Base-by-base conservation (phyloP, 257 asterid species). In the Solanum appendiculatum region DNA sequence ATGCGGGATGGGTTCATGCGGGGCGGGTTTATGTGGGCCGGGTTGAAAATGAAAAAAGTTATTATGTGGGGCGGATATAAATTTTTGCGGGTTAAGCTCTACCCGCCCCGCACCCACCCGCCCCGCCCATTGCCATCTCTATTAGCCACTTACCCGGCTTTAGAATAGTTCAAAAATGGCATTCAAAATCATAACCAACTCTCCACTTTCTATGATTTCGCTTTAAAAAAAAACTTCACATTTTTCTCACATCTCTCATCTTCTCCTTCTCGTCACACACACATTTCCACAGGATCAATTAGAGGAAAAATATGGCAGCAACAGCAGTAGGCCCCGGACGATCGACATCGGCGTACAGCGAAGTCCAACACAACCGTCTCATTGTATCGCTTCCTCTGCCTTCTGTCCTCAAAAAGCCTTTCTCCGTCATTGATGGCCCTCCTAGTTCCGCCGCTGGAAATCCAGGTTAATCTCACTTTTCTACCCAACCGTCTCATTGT, bases 381-480 rank as follows among this genome's bases (percentile, higher is more conserved):
- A 94, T 91, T 88, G 94, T 92, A 34, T 84, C 94, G 23, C 99
- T 97, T 48, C 95, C 99, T 73, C 88, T 97, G 42, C 99, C 99
- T 37, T 91, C 97, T 40, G 99, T 97, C 78, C 93, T 97, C 84
- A 77, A 91, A 64, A 91, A 87, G 73, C 86, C 99, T 72, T 95
- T 97, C 90, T 92, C 91, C 18, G 92, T 96, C 80, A 93, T 93
- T 84, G 96, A 93, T 64, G 99, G 99, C 5, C 98, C 99, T 23
- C 93, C 95, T 36, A 97, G 98, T 88, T 95, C 99, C 37, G 98
- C 99, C 48, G 99, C 99, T 21, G 98, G 99, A 46, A 93, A 96
- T 91, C 99, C 99, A 90, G 99, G 99, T 96, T 80, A 0, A 3
- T 51, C 5, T 83, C 86, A n/a, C 33, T 29, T 56, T 56, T 56